Evolutionary conservation across 805 yeast species (phyloP).

Genomic region (Ogataea minuta): DNA sequence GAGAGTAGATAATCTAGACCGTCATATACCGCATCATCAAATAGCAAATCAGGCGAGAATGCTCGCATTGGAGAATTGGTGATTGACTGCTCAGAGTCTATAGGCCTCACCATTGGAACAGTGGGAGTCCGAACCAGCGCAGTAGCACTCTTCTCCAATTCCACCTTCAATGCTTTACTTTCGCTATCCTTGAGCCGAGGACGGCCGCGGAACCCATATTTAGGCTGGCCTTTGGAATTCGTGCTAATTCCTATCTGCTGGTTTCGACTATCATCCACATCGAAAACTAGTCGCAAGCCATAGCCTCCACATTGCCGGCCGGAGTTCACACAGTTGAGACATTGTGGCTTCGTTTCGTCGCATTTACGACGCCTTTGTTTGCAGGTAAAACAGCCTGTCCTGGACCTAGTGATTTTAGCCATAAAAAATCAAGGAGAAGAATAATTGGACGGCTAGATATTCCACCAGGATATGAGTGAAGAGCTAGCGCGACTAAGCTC

Average conservation of each 20-base stretch:
- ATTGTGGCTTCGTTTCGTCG: conserved; percentile 52
- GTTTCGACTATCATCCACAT: conserved; percentile 47
- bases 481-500: not conserved
- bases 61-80: not conserved
- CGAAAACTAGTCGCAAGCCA: conserved; percentile 46
- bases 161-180: not conserved
- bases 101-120: too few species aligned
- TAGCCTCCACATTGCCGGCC: conserved; percentile 52
- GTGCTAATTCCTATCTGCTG: conserved; percentile 8
- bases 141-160: not conserved
- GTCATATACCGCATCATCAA: conserved; percentile 32
- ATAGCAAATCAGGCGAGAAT: conserved; percentile 6
- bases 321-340: conserved; percentile 45
- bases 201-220: conserved; percentile 44
- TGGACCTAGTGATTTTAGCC: conserved; percentile 45
- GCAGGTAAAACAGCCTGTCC: conserved; percentile 61
- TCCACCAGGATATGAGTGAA: not conserved
- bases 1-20: conserved; percentile 33
- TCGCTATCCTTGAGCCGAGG: conserved; percentile 38
- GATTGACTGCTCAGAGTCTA: not conserved
- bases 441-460: not conserved
- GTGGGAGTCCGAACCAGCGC: too few species aligned
- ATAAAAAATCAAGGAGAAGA: conserved; percentile 6
- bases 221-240: conserved; percentile 34
- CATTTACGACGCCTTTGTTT: conserved; percentile 53